Evolutionary conservation across 345 rosid genomes (phyloP), one percentile per base, ranked within the genome.

Genomic region (Bruguiera sexangula): DNA sequence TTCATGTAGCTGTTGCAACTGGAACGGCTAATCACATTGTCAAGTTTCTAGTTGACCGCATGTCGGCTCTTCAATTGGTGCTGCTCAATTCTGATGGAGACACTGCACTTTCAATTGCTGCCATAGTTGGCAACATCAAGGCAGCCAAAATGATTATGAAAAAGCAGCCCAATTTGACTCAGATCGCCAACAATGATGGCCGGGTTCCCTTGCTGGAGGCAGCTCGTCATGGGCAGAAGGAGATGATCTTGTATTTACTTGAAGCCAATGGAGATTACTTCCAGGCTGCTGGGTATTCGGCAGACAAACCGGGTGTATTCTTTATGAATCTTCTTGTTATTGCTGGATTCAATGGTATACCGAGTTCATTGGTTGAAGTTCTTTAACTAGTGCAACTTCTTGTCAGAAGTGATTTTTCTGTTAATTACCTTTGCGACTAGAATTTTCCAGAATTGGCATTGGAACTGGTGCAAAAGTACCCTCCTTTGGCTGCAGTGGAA

Each of bases 101-200:
- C 13, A 74, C 69, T 18, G 73, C 58, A 22, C 73, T 68, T 18
- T 46, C 62, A 31, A 19, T 29, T 30, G 73, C 69, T 54, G 71
- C 73, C 3, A 57, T 63, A 13, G 72, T 63, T 20, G 70, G 70
- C 36, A 74, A 69, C 60, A 50, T 57, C 29, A n/a, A 2, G 29
- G 60, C 73, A 3, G 73, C 73, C 55, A 69, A 30, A 34, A 26
- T 68, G 68, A 31, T 74, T 37, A 60, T 60, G 55, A 18, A 27
- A 16, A 50, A 51, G 37, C 56, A 61, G 21, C 71, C 56, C 0
- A 37, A 37, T 50, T 66, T 73, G 75, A 63, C 75, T 55, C 66
- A 3, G 52, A 26, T 39, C 18, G 66, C 53, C 6, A 57, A 52
- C 51, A 62, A 26, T 26, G 56, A 30, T 4, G 55, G 61, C 19